phyloP scores from a whole-genome alignment of 208 protist species.

The Leishmania lainsoni region DNA sequence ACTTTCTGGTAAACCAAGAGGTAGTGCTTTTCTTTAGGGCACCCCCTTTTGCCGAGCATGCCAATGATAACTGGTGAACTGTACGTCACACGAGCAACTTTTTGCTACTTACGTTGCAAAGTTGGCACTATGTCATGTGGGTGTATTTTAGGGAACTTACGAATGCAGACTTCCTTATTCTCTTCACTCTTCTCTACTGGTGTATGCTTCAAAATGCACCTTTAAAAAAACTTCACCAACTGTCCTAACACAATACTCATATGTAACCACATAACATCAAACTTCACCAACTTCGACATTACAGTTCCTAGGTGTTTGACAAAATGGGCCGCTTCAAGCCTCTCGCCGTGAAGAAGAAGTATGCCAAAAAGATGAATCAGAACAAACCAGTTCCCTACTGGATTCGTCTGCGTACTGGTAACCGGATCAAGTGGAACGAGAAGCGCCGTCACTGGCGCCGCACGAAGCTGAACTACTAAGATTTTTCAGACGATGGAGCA shows the following conservation, averaged over 20 bases:
- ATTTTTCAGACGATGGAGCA: not conserved
- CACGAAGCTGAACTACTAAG: slow-evolving; percentile 94
- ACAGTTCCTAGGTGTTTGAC: slow-evolving; percentile 18
- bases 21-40: not conserved
- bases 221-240: not conserved
- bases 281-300: not conserved
- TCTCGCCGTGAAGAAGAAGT: slow-evolving; percentile 93
- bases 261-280: not conserved
- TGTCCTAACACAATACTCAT: not conserved
- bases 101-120: not conserved
- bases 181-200: not conserved
- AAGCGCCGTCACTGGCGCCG: slow-evolving; percentile 96
- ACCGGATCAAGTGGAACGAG: slow-evolving; percentile 94
- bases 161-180: not conserved
- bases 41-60: not conserved
- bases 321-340: slow-evolving; percentile 92
- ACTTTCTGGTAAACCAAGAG: not conserved
- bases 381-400: slow-evolving; percentile 95
- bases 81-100: not conserved
- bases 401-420: slow-evolving; percentile 92
- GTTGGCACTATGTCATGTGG: not conserved
- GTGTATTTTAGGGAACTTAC: not conserved
- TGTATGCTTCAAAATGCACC: not conserved
- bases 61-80: too few species aligned
- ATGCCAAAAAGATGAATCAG: slow-evolving; percentile 94